Conservation (phyloP, 1,284 basidiomycete species). For the Cystobasidium sp. region DNA sequence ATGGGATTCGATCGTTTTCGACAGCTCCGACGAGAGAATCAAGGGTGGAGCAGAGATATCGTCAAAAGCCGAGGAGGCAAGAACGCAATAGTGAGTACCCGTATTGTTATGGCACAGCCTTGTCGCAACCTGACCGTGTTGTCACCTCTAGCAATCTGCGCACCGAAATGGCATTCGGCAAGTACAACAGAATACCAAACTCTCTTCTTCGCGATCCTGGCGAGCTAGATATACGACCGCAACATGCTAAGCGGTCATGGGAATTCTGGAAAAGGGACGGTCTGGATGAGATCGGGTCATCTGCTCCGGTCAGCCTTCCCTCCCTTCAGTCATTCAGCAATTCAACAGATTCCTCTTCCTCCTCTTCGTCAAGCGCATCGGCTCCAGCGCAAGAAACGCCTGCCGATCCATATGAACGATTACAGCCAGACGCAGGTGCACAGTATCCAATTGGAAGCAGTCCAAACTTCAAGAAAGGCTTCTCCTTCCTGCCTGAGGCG, state of each 20-base stretch:
- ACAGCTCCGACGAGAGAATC: slow-evolving; percentile 54
- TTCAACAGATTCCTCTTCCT: background rate
- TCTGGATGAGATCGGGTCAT: background rate
- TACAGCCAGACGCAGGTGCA: slow-evolving; percentile 11
- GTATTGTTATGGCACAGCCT: background rate
- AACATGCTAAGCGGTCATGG: slow-evolving; percentile 39
- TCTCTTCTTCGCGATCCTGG: slow-evolving; percentile 41
- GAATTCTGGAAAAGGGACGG: slow-evolving; percentile 37
- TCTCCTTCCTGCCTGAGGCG: slow-evolving; percentile 35
- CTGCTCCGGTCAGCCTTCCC: background rate
- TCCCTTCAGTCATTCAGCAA: background rate
- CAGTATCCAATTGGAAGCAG: slow-evolving; percentile 31
- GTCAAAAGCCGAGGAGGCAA: slow-evolving; percentile 24
- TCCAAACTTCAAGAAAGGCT: slow-evolving; percentile 42
- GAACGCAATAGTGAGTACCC: slow-evolving; percentile 30
- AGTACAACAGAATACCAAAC: slow-evolving; percentile 42
- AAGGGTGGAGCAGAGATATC: slow-evolving; percentile 11
- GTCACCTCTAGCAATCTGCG: slow-evolving; percentile 14
- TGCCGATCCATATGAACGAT: slow-evolving; percentile 3
- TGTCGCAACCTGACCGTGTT: background rate
- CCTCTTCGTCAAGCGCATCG: background rate
- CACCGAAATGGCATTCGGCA: slow-evolving; percentile 37
- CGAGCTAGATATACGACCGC: slow-evolving; percentile 39
- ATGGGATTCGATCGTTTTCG: slow-evolving; percentile 55
- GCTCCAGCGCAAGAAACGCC: background rate